Conservation (phyloP, 768 basidiomycete species). For the Leccinum disarticulatum region DNA sequence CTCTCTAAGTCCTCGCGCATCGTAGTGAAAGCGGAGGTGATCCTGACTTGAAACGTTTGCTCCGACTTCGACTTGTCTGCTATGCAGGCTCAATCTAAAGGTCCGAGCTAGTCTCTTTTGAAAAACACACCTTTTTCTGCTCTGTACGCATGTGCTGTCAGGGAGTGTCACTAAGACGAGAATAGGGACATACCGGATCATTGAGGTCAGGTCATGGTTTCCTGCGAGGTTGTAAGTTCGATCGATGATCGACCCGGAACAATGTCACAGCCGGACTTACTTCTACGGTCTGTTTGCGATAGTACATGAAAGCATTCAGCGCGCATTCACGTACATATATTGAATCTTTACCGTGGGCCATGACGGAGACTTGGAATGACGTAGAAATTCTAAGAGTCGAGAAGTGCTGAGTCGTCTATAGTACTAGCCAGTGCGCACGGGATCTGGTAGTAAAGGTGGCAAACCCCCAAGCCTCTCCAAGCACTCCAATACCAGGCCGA, state of each 20-base stretch:
- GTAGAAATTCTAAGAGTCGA: background rate
- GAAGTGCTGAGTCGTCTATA: background rate
- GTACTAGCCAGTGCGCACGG: slow-evolving; percentile 1
- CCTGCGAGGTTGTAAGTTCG: slow-evolving; percentile 9
- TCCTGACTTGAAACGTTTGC: slow-evolving; percentile 21
- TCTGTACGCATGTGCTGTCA: slow-evolving; percentile 7
- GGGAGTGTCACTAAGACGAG: background rate
- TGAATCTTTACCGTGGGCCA: slow-evolving; percentile 20
- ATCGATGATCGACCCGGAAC: background rate
- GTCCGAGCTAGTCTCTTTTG: background rate
- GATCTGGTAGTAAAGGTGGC: slow-evolving; percentile 20
- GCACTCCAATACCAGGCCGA: slow-evolving; percentile 59
- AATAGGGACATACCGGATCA: slow-evolving; percentile 11
- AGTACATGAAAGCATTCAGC: slow-evolving; percentile 5
- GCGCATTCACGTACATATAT: background rate
- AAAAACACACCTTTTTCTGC: slow-evolving; percentile 14
- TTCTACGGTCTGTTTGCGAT: slow-evolving; percentile 12
- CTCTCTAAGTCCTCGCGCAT: slow-evolving; percentile 12
- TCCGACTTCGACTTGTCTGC: slow-evolving; percentile 17
- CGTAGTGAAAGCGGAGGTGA: slow-evolving; percentile 18
- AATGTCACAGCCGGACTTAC: slow-evolving; percentile 8
- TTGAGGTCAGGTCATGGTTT: slow-evolving; percentile 6
- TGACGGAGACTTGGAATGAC: slow-evolving; percentile 5
- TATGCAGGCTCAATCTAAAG: background rate
- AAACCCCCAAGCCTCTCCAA: slow-evolving; percentile 43